Evolutionary conservation across 495 filamentous ascomycete species (phyloP), one percentile per base, ranked within the genome.

Genomic region (Hyaloscypha variabilis): DNA sequence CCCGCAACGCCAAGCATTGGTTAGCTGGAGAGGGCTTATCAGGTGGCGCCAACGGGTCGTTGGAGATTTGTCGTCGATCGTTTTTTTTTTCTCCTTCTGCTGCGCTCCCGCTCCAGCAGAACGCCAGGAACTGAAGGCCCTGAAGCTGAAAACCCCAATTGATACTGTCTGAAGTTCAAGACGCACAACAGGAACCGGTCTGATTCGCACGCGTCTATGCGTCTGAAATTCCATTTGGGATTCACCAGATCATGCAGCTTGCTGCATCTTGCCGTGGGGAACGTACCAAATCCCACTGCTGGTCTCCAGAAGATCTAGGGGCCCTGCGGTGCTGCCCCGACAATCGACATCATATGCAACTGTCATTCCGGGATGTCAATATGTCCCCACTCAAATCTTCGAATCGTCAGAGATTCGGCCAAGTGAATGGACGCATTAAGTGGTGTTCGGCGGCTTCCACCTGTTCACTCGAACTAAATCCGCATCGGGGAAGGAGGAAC

Each of bases 301-400:
- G 6, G 11, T 19, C 54, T 21, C 19, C 17, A 13, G 54, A 57
- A 29, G 26, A 17, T 57, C 28, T 28, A 21, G 21, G 26, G n/a
- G 19, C 54, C 25, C 26, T 57, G 26, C 54, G 30, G 52, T 55
- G n/a, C 52, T 28, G 28, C 52, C 5, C 52, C 11, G 28, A 26
- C 14, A 55, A 55, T 55, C 28, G 52, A 55, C 52, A 55, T 55
- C 52, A 30, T 55, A 25, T 55, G 52, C 54, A 30, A 10, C 21
- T 57, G 54, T 57, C 28, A 57, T 57, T 31, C 26, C 54, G 30
- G 30, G 11, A 57, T 57, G 54, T 57, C 54, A 57, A 34, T 57
- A 54, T 4, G 8, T 54, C 51, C 19, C 8, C 19, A 4, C 23
- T 54, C 8, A 8, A 29, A 25, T 14, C 5, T 8, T 25, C 26